These are phyloP conservation scores for Colletotrichum magnum DNA, from an alignment of 2,329 filamentous ascomycete genomes.

Conservation along the genomic window DNA sequence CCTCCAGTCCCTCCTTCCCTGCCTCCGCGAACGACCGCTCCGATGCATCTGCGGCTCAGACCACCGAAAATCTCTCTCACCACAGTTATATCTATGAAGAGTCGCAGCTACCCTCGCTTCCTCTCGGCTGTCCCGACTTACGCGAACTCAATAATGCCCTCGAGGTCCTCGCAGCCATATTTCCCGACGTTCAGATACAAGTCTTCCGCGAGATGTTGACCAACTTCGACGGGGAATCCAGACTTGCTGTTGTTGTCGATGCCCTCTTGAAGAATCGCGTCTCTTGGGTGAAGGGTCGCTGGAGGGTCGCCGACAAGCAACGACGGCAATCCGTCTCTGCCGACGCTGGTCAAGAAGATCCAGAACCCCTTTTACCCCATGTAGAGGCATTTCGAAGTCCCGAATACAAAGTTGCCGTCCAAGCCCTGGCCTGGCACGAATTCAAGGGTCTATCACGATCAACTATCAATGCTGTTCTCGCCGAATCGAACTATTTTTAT, in stretches of 20 bases:
- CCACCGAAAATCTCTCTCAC: slow-evolving; percentile 47
- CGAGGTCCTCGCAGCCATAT: slow-evolving; percentile 77
- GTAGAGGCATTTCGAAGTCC: slow-evolving; percentile 77
- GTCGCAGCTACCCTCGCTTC: slow-evolving; percentile 63
- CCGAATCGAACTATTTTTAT: slow-evolving; percentile 86
- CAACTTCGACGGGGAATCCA: slow-evolving; percentile 81
- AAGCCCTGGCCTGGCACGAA: slow-evolving; percentile 78
- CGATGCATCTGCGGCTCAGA: slow-evolving; percentile 41
- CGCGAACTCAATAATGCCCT: slow-evolving; percentile 79
- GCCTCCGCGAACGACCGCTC: slow-evolving; percentile 12
- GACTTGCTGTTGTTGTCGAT: slow-evolving; percentile 83
- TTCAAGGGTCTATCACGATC: slow-evolving; percentile 82
- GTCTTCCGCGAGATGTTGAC: slow-evolving; percentile 86
- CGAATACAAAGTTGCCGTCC: slow-evolving; percentile 78
- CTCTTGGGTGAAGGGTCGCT: slow-evolving; percentile 79
- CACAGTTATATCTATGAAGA: slow-evolving; percentile 69
- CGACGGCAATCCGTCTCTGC: slow-evolving; percentile 46
- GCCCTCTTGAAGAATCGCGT: slow-evolving; percentile 80
- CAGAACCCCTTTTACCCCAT: slow-evolving; percentile 50
- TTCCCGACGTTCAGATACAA: slow-evolving; percentile 85
- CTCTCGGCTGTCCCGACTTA: slow-evolving; percentile 72
- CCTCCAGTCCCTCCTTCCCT: not conserved
- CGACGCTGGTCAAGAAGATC: slow-evolving; percentile 49
- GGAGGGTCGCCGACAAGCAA: slow-evolving; percentile 60
- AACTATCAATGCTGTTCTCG: slow-evolving; percentile 83